Base-by-base conservation (phyloP, 352 stramenopile species). In the Phytophthora foliorum region DNA sequence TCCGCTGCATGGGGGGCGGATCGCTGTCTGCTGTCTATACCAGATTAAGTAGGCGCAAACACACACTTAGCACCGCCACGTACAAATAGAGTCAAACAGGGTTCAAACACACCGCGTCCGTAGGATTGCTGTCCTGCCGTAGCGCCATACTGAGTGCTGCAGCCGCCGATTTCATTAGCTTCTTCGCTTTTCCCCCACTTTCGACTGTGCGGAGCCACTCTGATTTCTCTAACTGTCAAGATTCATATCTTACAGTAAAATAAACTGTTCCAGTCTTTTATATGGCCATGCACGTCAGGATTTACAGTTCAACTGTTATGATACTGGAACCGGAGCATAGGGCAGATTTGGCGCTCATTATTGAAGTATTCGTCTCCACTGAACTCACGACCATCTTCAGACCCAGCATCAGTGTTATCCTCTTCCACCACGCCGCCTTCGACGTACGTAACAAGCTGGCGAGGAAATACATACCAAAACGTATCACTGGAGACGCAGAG, bases 391-490 rank as follows among this genome's bases (percentile, higher is more conserved):
- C n/a, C n/a, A n/a, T n/a, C n/a, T n/a, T n/a, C n/a, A n/a, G n/a
- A n/a, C n/a, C n/a, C n/a, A n/a, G n/a, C n/a, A n/a, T n/a, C n/a
- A n/a, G n/a, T n/a, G n/a, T n/a, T n/a, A n/a, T n/a, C n/a, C n/a
- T n/a, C n/a, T n/a, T n/a, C n/a, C n/a, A n/a, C n/a, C n/a, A n/a
- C 29, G 29, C 29, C 29, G 4, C 34, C 34, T 16, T 39, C 34
- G 11, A 16, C 34, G 14, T 48, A 32, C 6, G 41, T 9, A 24
- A 64, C 45, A 4, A 65, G 42, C 17, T 57, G 42, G 8, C 49
- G 46, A 8, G 48, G 48, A 14, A 59, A 67, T 5, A 67, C 49
- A 29, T 53, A 66, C 58, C 59, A 67, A 27, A 56, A 67, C 1
- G 6, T 31, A 29, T 67, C 59, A 3, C 59, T 67, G 1, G 59